phyloP scores from a whole-genome alignment of 2,329 filamentous ascomycete genomes.

The Pseudocercospora fijiensis region DNA sequence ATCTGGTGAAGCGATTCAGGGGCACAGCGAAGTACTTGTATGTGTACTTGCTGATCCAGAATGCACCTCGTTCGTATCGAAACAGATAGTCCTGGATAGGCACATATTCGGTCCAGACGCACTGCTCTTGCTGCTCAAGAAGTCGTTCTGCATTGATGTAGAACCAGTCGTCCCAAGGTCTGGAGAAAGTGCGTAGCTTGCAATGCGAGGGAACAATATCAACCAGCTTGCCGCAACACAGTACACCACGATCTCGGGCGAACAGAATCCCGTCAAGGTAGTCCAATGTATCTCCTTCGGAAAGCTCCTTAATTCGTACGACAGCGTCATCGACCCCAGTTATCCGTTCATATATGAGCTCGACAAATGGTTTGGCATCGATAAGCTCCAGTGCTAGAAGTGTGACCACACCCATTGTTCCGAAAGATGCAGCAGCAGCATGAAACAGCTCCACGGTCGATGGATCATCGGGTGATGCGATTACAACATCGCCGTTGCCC shows the following conservation, averaged over 20 bases:
- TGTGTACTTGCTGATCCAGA: conserved; percentile 61
- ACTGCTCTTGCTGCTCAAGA: neutral
- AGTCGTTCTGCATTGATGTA: neutral
- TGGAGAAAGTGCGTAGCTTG: neutral
- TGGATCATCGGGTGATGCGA: too few species aligned
- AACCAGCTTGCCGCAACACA: neutral
- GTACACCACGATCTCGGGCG: neutral
- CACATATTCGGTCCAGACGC: neutral
- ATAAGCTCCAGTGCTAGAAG: too few species aligned
- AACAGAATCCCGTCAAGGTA: too few species aligned
- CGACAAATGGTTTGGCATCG: too few species aligned
- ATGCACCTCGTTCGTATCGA: conserved; percentile 62
- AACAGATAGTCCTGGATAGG: conserved; percentile 44
- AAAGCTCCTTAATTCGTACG: too few species aligned
- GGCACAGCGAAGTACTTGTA: conserved; percentile 61
- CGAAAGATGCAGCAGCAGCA: too few species aligned
- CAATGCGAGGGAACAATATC: neutral
- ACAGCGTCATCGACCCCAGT: too few species aligned
- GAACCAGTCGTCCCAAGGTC: neutral
- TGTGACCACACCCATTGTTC: too few species aligned
- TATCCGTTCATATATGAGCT: too few species aligned
- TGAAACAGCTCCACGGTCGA: too few species aligned
- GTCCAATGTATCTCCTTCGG: too few species aligned
- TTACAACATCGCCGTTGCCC: too few species aligned
- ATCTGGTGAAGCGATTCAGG: conserved; percentile 54